Evolutionary conservation across 1,284 basidiomycete genomes (phyloP).

Genomic region (Ganoderma sinense): DNA sequence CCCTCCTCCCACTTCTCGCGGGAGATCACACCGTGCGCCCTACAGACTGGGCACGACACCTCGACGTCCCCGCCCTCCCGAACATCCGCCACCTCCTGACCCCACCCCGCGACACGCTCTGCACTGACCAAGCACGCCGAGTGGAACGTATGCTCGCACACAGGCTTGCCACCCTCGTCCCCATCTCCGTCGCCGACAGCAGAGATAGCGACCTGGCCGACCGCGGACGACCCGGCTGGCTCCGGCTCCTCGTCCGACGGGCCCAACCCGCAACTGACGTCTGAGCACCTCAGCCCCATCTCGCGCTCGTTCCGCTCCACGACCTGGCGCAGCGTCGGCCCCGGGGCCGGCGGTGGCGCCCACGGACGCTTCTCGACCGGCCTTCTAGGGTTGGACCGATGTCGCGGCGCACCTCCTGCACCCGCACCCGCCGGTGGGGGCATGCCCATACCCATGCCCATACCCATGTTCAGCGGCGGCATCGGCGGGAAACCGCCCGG

Average conservation of each 20-base stretch:
- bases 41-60: conserved; percentile 74
- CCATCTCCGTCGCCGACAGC: conserved; percentile 31
- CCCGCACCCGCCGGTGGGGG: conserved; percentile 7
- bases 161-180: conserved; percentile 32
- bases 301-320: conserved; percentile 72
- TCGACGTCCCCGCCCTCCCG: conserved; percentile 52
- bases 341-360: conserved; percentile 47
- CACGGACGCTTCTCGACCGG: conserved; percentile 41
- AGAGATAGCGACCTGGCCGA: conserved; percentile 56
- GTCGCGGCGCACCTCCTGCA: conserved; percentile 15
- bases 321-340: conserved; percentile 65
- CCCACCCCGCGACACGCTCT: conserved; percentile 70
- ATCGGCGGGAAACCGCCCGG: conserved; percentile 20
- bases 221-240: conserved; percentile 49
- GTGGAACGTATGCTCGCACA: conserved; percentile 75
- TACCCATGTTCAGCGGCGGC: conserved; percentile 16
- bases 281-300: conserved; percentile 71
- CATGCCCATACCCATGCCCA: background rate
- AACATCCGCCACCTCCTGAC: conserved; percentile 51
- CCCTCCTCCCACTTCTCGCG: conserved; percentile 69
- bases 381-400: conserved; percentile 7
- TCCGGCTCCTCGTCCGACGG: conserved; percentile 81
- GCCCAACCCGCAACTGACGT: conserved; percentile 74
- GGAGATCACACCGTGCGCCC: conserved; percentile 62
- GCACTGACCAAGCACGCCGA: conserved; percentile 76